A percentile compares a stretch with the other conserved stretches of the same genome.
Conservation (phyloP, 192 early-diverging fungal species). For the Thamnidium elegans region DNA sequence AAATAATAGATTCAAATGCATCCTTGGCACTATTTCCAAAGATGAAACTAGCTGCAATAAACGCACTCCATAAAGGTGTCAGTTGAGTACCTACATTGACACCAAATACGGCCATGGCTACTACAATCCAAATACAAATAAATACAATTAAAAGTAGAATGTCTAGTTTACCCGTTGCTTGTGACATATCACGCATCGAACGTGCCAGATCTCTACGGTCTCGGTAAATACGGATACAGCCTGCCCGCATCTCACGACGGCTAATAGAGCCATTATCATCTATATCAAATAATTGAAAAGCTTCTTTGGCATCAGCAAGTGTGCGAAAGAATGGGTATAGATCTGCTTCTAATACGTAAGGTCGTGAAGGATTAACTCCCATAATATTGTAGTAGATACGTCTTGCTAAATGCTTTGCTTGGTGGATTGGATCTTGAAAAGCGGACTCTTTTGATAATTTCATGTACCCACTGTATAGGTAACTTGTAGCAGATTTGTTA, state of each 20-base stretch:
- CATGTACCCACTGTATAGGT: too few relatives aligned
- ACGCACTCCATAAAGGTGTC: constrained; percentile 64
- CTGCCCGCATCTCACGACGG: constrained; percentile 74
- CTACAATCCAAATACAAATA: constrained; percentile 46
- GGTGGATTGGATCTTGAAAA: constrained; percentile 14
- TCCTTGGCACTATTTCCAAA: constrained; percentile 81
- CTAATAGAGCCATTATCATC: constrained; percentile 87
- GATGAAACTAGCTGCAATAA: constrained; percentile 80
- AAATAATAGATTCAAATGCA: constrained; percentile 80
- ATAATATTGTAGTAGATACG: constrained; percentile 30
- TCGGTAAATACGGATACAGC: constrained; percentile 74
- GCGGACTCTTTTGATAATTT: too few relatives aligned
- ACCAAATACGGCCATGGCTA: constrained; percentile 44
- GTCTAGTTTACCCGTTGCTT: constrained; percentile 81
- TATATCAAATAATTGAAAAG: constrained; percentile 87
- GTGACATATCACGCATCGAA: constrained; percentile 77
- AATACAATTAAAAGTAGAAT: constrained; percentile 60
- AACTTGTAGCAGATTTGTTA: too few relatives aligned
- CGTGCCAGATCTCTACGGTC: constrained; percentile 72
- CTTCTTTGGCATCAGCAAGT: constrained; percentile 69
- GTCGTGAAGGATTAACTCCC: constrained; percentile 36
- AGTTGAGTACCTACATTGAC: constrained; percentile 61
- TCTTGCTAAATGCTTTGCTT: constrained; percentile 36
- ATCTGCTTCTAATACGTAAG: constrained; percentile 66
- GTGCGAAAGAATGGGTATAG: constrained; percentile 74